A percentile compares a stretch with the other conserved stretches of the same genome.
These are phyloP conservation scores for Scutellaria barbata DNA, from an alignment of 257 asterid species.

Conservation along the genomic window DNA sequence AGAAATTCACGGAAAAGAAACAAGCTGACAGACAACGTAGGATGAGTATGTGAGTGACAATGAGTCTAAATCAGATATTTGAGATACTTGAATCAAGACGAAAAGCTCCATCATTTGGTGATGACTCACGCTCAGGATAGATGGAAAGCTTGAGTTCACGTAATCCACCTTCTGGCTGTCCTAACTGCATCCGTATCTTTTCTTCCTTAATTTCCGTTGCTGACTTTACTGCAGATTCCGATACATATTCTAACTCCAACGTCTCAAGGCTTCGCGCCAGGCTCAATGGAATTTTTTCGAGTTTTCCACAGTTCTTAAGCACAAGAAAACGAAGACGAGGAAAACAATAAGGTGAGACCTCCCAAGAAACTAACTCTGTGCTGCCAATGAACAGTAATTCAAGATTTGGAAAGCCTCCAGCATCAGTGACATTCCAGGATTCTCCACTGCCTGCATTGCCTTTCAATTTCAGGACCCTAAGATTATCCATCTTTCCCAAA, in stretches of 20 bases:
- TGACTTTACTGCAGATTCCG: neutral
- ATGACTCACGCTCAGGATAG: no score
- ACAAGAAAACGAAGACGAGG: conserved; percentile 38
- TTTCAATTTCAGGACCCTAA: conserved; percentile 50
- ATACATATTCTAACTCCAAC: conserved; percentile 24
- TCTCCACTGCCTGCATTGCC: conserved; percentile 42
- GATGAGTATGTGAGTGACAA: no score
- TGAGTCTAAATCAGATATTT: no score
- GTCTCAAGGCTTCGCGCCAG: conserved; percentile 27
- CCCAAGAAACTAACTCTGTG: conserved; percentile 40
- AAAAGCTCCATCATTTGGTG: no score
- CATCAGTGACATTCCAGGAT: conserved; percentile 22
- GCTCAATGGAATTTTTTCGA: conserved; percentile 36
- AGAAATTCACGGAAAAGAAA: no score
- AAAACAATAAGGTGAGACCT: conserved; percentile 33
- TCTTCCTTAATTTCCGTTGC: neutral
- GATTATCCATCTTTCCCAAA: conserved; percentile 34
- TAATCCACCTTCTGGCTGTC: no score
- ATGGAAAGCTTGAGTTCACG: no score
- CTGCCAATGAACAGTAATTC: conserved; percentile 37
- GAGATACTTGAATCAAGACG: no score
- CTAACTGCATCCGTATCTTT: neutral
- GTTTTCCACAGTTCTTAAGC: conserved; percentile 35
- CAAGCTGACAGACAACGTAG: no score
- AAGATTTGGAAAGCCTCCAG: conserved; percentile 36